Evolutionary conservation across 2,329 filamentous ascomycete species (phyloP).

Genomic region (Botrytis sinoallii): DNA sequence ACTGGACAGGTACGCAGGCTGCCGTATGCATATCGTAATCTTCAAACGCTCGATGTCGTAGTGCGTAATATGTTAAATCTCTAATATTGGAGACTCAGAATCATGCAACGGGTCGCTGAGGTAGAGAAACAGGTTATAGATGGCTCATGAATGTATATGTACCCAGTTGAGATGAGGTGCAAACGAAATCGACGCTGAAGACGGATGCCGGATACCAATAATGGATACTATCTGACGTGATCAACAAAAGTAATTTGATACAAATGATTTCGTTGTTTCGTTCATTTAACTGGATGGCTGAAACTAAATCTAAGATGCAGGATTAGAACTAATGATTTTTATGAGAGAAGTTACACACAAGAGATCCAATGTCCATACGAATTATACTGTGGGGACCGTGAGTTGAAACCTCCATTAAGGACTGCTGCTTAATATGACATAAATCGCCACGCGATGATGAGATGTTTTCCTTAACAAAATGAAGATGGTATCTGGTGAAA

Average conservation of each 20-base stretch:
- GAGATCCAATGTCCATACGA: not conserved
- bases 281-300: too few relatives aligned
- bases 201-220: not conserved
- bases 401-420: fast-evolving
- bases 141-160: not conserved
- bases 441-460: not conserved
- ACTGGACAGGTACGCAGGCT: not conserved
- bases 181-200: not conserved
- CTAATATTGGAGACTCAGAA: not conserved
- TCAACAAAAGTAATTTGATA: not conserved
- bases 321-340: not conserved
- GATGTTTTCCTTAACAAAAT: not conserved
- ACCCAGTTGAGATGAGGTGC: not conserved
- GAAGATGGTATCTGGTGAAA: not conserved
- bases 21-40: not conserved
- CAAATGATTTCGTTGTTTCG: not conserved
- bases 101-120: too few relatives aligned
- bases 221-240: not conserved
- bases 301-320: not conserved
- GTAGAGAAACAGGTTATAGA: not conserved
- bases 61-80: not conserved
- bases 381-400: not conserved
- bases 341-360: not conserved
- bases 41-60: not conserved
- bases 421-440: too few relatives aligned